Conservation (phyloP, 257 asterid genomes). For the Thymus quinquecostatus region DNA sequence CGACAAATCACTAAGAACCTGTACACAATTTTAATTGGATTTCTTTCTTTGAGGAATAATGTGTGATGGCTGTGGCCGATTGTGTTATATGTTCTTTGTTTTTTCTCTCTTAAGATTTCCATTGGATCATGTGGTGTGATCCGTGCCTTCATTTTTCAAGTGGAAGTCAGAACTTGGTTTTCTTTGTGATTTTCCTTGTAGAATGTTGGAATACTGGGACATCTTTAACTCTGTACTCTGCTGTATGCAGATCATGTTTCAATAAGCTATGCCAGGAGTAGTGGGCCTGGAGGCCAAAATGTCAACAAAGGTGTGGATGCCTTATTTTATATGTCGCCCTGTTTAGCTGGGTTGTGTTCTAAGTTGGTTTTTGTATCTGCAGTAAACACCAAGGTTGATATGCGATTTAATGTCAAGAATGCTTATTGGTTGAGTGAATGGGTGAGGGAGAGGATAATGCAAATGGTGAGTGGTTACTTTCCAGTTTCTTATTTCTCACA, state of each 20-base stretch:
- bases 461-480: conserved; percentile 53
- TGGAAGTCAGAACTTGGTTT: conserved; percentile 16
- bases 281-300: conserved; percentile 97
- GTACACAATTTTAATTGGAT: not conserved
- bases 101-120: not conserved
- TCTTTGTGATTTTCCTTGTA: not conserved
- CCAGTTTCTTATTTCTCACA: conserved; percentile 15
- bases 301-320: conserved; percentile 79
- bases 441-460: conserved; percentile 75
- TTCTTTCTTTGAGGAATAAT: not conserved
- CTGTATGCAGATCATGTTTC: conserved; percentile 68
- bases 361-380: conserved; percentile 33
- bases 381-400: conserved; percentile 93
- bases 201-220: conserved; percentile 7
- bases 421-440: conserved; percentile 83
- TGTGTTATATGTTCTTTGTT: not conserved
- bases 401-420: conserved; percentile 83
- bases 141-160: not conserved
- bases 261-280: conserved; percentile 81
- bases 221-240: not conserved
- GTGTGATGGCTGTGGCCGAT: not conserved
- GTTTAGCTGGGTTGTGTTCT: conserved; percentile 13
- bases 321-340: conserved; percentile 15
- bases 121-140: not conserved
- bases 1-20: too few species aligned